Base-by-base conservation (phyloP, 2,329 filamentous ascomycete genomes). In the Chaetomium globosum region DNA sequence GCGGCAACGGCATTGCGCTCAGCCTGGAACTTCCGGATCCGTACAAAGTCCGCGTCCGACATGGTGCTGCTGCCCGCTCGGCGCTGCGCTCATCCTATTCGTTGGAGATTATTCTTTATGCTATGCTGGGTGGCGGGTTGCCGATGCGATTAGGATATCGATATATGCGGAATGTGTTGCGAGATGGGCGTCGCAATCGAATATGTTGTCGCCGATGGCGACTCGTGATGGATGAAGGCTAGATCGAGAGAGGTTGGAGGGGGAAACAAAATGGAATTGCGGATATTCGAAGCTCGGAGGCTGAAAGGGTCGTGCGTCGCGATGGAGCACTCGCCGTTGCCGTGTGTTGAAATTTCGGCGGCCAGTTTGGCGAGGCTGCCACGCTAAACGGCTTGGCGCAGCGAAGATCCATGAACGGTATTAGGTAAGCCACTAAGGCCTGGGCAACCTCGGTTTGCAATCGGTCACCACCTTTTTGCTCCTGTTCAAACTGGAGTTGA, bases 1-100 rank as follows among this genome's bases (percentile, higher is more conserved):
- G 89, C 87, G 73, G 90, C 85, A 74, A 86, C 84, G 77, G 90
- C 89, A 80, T 96, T 96, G 77, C 93, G 92, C 89, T 96, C 93
- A 79, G 90, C 89, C 83, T 97, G 93, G 76, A 94, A 89, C 83
- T 89, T 90, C 80, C 89, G 89, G 79, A 96, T 90, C 75, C 89
- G 85, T 76, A 95, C 91, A 80, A 96, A 95, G 79, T 96, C 92
- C 79, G 90, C 89, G 82, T 89, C 85, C 80, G 86, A 88, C 86
- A 89, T 89, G 57, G 64, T 69, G 66, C 55, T 72, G 70, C 54
- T 69, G 68, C 62, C 64, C 66, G 65, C 66, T 60, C 33, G 59
- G 59, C 54, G 63, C 62, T 62, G 66, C 46, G 65, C 55, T 69
- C 66, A 69, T 66, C 68, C 68, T 66, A 69, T 69, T 68, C 66